Conservation (phyloP, 805 yeast genomes). For the Saturnispora serradocipensis region DNA sequence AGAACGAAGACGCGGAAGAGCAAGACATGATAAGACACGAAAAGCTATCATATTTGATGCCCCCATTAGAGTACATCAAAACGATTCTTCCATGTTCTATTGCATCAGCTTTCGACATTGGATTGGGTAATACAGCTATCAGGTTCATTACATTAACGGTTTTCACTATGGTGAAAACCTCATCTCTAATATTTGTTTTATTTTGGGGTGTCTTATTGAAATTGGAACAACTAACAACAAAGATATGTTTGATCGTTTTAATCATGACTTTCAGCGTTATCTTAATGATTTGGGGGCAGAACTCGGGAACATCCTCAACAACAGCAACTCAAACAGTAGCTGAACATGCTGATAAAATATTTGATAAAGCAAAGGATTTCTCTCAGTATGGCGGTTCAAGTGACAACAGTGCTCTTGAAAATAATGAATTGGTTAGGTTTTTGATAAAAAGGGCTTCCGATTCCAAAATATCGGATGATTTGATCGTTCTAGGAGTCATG, state of each 20-base stretch:
- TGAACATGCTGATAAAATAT: not conserved
- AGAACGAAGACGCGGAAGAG: constrained; percentile 6
- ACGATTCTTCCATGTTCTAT: constrained; percentile 75
- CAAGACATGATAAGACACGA: not conserved
- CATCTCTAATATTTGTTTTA: constrained; percentile 79
- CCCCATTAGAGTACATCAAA: constrained; percentile 34
- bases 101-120: constrained; percentile 90
- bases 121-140: constrained; percentile 80
- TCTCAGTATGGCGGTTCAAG: constrained; percentile 14
- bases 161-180: constrained; percentile 89
- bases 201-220: constrained; percentile 77
- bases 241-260: constrained; percentile 57
- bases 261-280: constrained; percentile 79
- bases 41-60: constrained; percentile 18
- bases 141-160: constrained; percentile 70
- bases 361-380: constrained; percentile 13
- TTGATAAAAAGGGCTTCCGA: not conserved
- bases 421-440: not conserved
- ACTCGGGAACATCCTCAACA: constrained; percentile 16
- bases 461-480: constrained; percentile 2
- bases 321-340: not conserved
- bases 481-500: constrained; percentile 48
- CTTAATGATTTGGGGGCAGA: constrained; percentile 67
- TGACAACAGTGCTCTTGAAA: not conserved
- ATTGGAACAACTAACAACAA: constrained; percentile 65